Conservation (phyloP, 257 asterid genomes). For the Solanum chaucha region DNA sequence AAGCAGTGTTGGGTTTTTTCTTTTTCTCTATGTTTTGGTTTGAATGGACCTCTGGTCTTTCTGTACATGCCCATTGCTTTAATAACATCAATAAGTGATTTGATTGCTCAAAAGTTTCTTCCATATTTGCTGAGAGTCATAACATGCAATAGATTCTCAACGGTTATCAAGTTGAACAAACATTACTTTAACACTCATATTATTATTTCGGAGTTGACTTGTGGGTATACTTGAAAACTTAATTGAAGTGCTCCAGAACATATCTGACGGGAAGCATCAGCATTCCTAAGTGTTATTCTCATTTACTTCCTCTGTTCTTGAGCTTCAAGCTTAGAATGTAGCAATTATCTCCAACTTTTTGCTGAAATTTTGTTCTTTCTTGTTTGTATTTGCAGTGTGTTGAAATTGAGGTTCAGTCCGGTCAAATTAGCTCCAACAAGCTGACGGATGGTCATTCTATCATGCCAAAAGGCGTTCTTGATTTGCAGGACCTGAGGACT, state of each 20-base stretch:
- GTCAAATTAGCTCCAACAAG: conserved; percentile 6
- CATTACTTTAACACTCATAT: background rate
- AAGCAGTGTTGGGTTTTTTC: background rate
- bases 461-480: conserved; percentile 17
- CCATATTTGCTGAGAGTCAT: background rate
- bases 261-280: background rate
- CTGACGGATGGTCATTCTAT: conserved; percentile 24
- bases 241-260: background rate
- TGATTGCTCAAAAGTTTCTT: background rate
- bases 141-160: background rate
- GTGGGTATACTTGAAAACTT: background rate
- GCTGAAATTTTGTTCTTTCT: background rate
- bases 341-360: background rate
- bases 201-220: background rate
- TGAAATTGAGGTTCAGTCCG: conserved; percentile 20
- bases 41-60: background rate
- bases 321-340: background rate
- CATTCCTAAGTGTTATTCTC: background rate
- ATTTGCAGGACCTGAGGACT: conserved; percentile 46
- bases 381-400: conserved; percentile 20
- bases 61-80: background rate
- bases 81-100: background rate
- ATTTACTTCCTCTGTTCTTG: background rate
- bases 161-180: background rate
- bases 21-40: background rate